Percentiles rank a stretch among this genome's conserved stretches.
Evolutionary conservation across 192 early-diverging fungal species (phyloP).

Genomic region (Coemansia sp.): DNA sequence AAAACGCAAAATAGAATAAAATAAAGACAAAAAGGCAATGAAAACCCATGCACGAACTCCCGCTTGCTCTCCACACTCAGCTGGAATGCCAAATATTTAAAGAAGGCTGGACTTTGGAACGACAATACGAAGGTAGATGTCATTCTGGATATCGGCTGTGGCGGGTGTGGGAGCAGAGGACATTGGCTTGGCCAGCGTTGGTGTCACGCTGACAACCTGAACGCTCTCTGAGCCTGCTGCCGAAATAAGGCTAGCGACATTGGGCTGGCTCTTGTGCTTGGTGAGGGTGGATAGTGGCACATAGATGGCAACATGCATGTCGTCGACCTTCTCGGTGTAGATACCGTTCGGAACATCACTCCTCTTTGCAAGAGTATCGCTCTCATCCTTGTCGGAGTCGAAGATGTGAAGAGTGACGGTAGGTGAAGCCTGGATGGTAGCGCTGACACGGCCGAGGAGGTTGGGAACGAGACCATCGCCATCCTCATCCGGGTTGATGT

Average conservation of each 20-base stretch:
- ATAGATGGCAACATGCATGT: constrained; percentile 30
- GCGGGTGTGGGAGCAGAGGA: constrained; percentile 39
- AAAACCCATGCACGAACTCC: not conserved
- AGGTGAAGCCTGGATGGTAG: constrained; percentile 25
- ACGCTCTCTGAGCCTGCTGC: constrained; percentile 17
- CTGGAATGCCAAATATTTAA: not conserved
- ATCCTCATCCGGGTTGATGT: constrained; percentile 39
- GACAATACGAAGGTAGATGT: constrained; percentile 37
- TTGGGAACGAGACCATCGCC: constrained; percentile 40
- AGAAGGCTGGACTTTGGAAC: constrained; percentile 17
- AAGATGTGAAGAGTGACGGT: constrained; percentile 30
- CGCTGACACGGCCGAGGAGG: constrained; percentile 37
- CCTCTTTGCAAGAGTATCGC: constrained; percentile 19
- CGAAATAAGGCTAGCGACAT: constrained; percentile 27
- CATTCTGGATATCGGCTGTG: constrained; percentile 11
- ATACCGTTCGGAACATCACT: constrained; percentile 20
- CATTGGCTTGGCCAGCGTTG: constrained; percentile 21
- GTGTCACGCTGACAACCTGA: constrained; percentile 31
- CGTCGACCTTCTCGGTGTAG: constrained; percentile 33
- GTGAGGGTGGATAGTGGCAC: constrained; percentile 30
- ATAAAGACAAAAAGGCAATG: not conserved
- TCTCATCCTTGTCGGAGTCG: constrained; percentile 21
- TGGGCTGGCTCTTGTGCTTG: constrained; percentile 24
- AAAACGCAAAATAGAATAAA: not conserved
- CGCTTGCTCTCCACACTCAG: no score